Evolutionary conservation across 2,329 filamentous ascomycete species (phyloP).

Genomic region (Fusarium devonianum): DNA sequence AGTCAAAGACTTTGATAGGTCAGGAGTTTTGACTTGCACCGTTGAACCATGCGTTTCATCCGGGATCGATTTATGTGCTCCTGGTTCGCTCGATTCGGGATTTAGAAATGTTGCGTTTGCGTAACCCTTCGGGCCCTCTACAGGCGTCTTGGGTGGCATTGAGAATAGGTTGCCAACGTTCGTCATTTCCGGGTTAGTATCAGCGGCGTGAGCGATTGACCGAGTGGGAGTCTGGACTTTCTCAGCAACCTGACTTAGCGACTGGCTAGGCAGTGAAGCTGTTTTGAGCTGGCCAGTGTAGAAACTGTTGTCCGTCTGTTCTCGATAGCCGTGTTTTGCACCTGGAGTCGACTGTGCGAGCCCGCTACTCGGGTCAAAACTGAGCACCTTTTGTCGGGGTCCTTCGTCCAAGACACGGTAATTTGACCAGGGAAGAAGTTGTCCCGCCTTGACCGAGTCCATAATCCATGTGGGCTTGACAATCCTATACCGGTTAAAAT

Average conservation of each 20-base stretch:
- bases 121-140: no score
- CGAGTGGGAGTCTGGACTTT: slow-evolving; percentile 36
- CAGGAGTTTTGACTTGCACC: slow-evolving; percentile 7
- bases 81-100: no score
- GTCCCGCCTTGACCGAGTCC: slow-evolving; percentile 84
- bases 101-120: no score
- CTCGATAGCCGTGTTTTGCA: slow-evolving; percentile 70
- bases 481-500: slow-evolving; percentile 87
- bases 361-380: slow-evolving; percentile 66
- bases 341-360: slow-evolving; percentile 70
- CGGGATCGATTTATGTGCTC: no score
- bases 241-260: slow-evolving; percentile 41
- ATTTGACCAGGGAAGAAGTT: slow-evolving; percentile 82
- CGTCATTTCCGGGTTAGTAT: background rate
- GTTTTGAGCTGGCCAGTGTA: slow-evolving; percentile 75
- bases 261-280: slow-evolving; percentile 42
- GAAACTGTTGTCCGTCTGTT: slow-evolving; percentile 83
- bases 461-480: slow-evolving; percentile 95
- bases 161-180: slow-evolving; percentile 1
- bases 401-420: slow-evolving; percentile 89
- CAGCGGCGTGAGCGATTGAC: background rate
- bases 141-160: background rate
- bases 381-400: slow-evolving; percentile 78
- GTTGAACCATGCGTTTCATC: background rate
- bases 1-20: slow-evolving; percentile 70